Evolutionary conservation across 2,329 filamentous ascomycete genomes (phyloP), one percentile per base, ranked within the genome.

Genomic region (Colletotrichum higginsianum): DNA sequence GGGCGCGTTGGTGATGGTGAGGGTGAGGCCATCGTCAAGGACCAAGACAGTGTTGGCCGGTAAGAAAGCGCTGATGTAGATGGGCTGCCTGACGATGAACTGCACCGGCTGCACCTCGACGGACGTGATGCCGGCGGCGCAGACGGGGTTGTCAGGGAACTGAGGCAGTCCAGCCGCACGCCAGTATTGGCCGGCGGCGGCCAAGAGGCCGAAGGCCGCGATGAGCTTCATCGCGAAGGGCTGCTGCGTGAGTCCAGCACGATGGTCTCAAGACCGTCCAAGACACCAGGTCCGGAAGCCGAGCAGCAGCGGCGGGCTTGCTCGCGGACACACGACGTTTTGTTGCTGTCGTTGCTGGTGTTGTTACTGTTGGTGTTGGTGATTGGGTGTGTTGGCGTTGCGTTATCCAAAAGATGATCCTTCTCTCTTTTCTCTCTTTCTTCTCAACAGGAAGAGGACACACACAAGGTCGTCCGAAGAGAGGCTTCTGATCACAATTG

Each of bases 81-180:
- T 72, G 40, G 70, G 70, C 38, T 68, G 70, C 46, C 61, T 62
- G 40, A 70, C 55, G 49, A 72, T 52, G 38, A 72, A 61, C 61
- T 72, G 55, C 15, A 72, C 70, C 55, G 70, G 70, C 46, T 72
- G 70, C 11, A 72, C 67, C 42, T 72, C 70, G 30, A 72, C 70
- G 18, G 67, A 72, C 4, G 70, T 72, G 61, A 72, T 72, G 35
- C 70, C 70, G 12, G 66, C 70, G 42, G 70, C 56, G 44, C 70
- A 72, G 35, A 71, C 56, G 7, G 69, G 69, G 8, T 69, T 64
- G 35, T 72, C 69, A 2, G 69, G 69, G 18, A 72, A 72, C 47
- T 72, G 69, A 44, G 69, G 69, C 58, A 72, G 58, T 23, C 53
- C 69, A 8, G 60, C 40, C 21, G 53, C 66, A 26, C 44, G 69